A percentile compares a stretch with the other conserved stretches of the same genome.
Evolutionary conservation across 345 rosid species (phyloP).

Genomic region (Arabidopsis thaliana): DNA sequence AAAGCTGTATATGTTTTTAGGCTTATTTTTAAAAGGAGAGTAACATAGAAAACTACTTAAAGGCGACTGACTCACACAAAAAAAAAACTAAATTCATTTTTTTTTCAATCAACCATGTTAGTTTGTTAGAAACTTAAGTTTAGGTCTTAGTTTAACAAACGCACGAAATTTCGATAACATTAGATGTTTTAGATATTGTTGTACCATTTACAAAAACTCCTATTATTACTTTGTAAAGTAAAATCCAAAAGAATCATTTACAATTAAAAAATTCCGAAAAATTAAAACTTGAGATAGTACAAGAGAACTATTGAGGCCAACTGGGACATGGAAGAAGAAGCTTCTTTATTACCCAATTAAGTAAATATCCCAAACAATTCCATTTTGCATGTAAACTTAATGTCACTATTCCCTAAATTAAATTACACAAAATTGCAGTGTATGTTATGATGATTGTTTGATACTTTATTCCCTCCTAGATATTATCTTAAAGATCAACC

Average conservation of each 20-base stretch:
- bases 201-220: not conserved
- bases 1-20: not conserved
- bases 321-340: slow-evolving; percentile 39
- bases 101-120: not conserved
- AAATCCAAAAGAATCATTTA: slow-evolving; percentile 9
- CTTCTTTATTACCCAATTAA: slow-evolving; percentile 42
- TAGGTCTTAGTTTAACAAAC: slow-evolving; percentile 10
- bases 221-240: slow-evolving; percentile 21
- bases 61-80: not conserved
- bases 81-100: not conserved
- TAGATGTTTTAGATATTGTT: not conserved
- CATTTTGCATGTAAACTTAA: slow-evolving; percentile 38
- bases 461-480: slow-evolving; percentile 18
- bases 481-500: slow-evolving; percentile 11
- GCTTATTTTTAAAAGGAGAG: not conserved
- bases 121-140: not conserved
- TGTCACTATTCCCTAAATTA: slow-evolving; percentile 45
- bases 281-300: slow-evolving; percentile 12
- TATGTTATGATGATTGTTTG: slow-evolving; percentile 31
- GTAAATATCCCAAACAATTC: slow-evolving; percentile 45
- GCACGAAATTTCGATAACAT: not conserved
- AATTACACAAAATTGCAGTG: slow-evolving; percentile 22
- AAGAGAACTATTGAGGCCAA: slow-evolving; percentile 32
- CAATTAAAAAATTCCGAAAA: not conserved
- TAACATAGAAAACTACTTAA: not conserved